Percentiles rank a stretch among this genome's conserved stretches.
These are phyloP conservation scores for Cylindricascospora bacillispora DNA, from an alignment of 1,139 yeast species.

Conservation along the genomic window DNA sequence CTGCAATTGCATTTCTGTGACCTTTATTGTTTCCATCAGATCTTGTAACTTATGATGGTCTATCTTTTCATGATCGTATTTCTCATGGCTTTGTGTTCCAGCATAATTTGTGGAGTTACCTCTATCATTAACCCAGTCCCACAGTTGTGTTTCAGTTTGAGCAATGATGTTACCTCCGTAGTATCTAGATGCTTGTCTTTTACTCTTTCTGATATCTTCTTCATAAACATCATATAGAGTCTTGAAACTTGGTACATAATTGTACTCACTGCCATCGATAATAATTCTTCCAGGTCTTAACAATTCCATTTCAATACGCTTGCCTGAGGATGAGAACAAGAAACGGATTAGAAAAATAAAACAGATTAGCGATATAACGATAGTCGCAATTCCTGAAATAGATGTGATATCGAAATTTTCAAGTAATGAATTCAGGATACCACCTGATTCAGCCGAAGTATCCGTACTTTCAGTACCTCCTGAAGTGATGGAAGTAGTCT, in stretches of 20 bases:
- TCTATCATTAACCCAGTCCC: slow-evolving; percentile 72
- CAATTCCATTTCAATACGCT: slow-evolving; percentile 8
- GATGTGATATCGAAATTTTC: slow-evolving; percentile 15
- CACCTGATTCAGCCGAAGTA: neutral
- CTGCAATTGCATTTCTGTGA: slow-evolving; percentile 41
- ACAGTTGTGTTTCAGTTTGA: slow-evolving; percentile 51
- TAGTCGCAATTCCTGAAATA: slow-evolving; percentile 8
- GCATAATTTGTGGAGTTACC: slow-evolving; percentile 21
- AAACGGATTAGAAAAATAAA: slow-evolving; percentile 8
- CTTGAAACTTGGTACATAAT: slow-evolving; percentile 36
- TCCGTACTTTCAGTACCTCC: slow-evolving; percentile 4
- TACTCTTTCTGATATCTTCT: slow-evolving; percentile 19
- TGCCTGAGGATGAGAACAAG: slow-evolving; percentile 9
- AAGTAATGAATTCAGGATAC: neutral
- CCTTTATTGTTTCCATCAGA: slow-evolving; percentile 38
- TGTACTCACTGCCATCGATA: slow-evolving; percentile 34
- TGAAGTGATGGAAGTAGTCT: neutral
- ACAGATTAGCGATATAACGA: slow-evolving; percentile 5
- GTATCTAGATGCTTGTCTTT: slow-evolving; percentile 11
- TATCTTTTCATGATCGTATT: slow-evolving; percentile 2
- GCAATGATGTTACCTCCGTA: slow-evolving; percentile 7
- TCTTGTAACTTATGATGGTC: slow-evolving; percentile 31
- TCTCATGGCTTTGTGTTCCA: slow-evolving; percentile 1
- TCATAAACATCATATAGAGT: slow-evolving; percentile 31
- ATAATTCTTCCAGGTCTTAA: slow-evolving; percentile 15